A percentile compares a stretch with the other conserved stretches of the same genome.
phyloP scores from a whole-genome alignment of 495 filamentous ascomycete genomes.

The Penicillium verhagenii region DNA sequence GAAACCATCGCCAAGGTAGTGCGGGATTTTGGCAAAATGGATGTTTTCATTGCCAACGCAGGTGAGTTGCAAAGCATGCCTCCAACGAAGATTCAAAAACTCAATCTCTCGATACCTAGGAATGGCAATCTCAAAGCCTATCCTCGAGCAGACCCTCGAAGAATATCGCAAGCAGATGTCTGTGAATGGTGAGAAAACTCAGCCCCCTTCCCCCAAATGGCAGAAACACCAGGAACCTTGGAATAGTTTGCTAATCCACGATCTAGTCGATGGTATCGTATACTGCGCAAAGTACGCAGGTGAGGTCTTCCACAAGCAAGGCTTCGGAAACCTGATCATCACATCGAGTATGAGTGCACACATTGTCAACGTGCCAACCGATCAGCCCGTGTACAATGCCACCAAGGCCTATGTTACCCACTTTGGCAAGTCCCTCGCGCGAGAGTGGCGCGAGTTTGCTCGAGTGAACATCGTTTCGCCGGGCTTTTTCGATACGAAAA shows the following conservation, averaged over 20 bases:
- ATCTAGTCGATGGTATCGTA: conserved; percentile 34
- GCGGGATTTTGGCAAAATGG: conserved; percentile 46
- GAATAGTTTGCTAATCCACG: neutral
- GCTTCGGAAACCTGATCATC: conserved; percentile 64
- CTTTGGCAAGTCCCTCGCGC: conserved; percentile 62
- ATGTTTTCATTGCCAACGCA: conserved; percentile 49
- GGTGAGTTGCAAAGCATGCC: conserved; percentile 2
- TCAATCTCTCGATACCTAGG: conserved; percentile 21
- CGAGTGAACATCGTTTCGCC: conserved; percentile 67
- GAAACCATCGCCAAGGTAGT: conserved; percentile 34
- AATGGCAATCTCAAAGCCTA: conserved; percentile 51
- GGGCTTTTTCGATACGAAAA: conserved; percentile 65
- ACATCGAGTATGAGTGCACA: conserved; percentile 80
- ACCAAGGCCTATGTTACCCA: conserved; percentile 69
- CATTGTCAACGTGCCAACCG: conserved; percentile 68
- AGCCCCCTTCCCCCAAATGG: too few species aligned
- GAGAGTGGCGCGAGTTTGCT: conserved; percentile 65
- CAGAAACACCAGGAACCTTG: too few species aligned
- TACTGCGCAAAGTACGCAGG: conserved; percentile 39
- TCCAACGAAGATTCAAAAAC: neutral
- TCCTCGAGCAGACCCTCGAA: conserved; percentile 44
- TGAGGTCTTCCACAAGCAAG: conserved; percentile 57
- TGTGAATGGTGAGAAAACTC: conserved; percentile 32
- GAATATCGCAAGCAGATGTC: conserved; percentile 48
- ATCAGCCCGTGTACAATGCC: conserved; percentile 66